These are phyloP conservation scores for Gnomoniopsis smithogilvyi DNA, from an alignment of 2,329 filamentous ascomycete species.

Conservation along the genomic window DNA sequence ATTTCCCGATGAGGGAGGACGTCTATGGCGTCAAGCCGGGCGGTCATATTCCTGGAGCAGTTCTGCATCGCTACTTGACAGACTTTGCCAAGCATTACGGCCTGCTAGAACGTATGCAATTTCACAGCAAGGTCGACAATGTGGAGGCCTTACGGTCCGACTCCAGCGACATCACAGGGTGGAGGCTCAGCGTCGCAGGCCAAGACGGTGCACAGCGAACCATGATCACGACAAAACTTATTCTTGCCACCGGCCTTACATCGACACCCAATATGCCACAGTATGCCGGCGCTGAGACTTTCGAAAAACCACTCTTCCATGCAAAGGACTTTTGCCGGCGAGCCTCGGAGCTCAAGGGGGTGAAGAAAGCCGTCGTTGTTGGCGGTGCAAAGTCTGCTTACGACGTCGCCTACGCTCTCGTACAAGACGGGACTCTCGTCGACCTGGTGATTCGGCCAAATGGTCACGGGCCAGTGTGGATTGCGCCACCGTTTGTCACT, in stretches of 20 bases:
- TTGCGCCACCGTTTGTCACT: slow-evolving; percentile 56
- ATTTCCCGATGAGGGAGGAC: slow-evolving; percentile 56
- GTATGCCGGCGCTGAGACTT: slow-evolving; percentile 34
- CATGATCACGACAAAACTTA: slow-evolving; percentile 35
- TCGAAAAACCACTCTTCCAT: slow-evolving; percentile 40
- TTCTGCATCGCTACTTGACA: slow-evolving; percentile 35
- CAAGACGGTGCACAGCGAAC: not conserved
- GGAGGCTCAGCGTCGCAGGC: slow-evolving; percentile 19
- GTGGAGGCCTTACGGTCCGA: slow-evolving; percentile 26
- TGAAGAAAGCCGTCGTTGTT: slow-evolving; percentile 41
- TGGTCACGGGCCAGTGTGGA: slow-evolving; percentile 53
- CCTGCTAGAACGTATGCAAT: slow-evolving; percentile 43
- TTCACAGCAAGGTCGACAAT: slow-evolving; percentile 47
- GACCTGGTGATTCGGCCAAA: slow-evolving; percentile 47
- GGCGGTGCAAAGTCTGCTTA: slow-evolving; percentile 57
- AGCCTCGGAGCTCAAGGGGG: slow-evolving; percentile 27
- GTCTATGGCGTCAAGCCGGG: slow-evolving; percentile 36
- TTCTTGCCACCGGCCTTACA: slow-evolving; percentile 49
- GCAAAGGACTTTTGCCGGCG: slow-evolving; percentile 37
- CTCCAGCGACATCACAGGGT: slow-evolving; percentile 16
- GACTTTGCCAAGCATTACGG: slow-evolving; percentile 41
- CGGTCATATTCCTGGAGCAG: slow-evolving; percentile 33
- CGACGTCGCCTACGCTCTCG: slow-evolving; percentile 55
- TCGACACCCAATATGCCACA: slow-evolving; percentile 39
- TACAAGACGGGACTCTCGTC: slow-evolving; percentile 42